Evolutionary conservation across 306 rosid genomes (phyloP), one percentile per base, ranked within the genome.

Genomic region (Ziziphus jujuba): DNA sequence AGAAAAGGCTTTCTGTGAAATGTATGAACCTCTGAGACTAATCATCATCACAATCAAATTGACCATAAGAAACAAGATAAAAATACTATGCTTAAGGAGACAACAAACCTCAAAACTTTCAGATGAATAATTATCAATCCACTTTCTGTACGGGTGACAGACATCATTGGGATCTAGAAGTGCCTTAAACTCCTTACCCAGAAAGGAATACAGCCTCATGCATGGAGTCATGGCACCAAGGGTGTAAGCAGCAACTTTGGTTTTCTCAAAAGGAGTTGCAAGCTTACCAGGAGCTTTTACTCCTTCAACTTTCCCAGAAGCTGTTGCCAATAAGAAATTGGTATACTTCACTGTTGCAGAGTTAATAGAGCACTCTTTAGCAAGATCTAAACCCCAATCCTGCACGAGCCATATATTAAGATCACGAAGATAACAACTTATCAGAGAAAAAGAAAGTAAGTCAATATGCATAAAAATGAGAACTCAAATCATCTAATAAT

Each of bases 241-340:
- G 61, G 95, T 85, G 77, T 95, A 95, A 61, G 99, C 99, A 72
- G 97, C 91, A 66, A 95, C 84, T 84, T 91, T 91, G 54, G 97
- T 95, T 84, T 87, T 87, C 88, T 95, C 99, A 77, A 95, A 95
- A 20, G 99, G 99, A 61, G 99, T 95, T 63, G 97, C 99, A 57
- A 91, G 91, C 85, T 88, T 95, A 77, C 87, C 97, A 59, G 87
- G 91, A 73, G 89, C 91, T 79, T 90, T 87, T 14, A 82, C 83
- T 63, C 95, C 97, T 84, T 85, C 97, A 61, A 88, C 89, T 77
- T 88, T 91, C 74, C 99, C 99, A 58, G 96, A 91, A 51, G 97
- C 97, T 25, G 99, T 90, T 82, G 91, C 97, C 86, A 87, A 83
- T 77, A 95, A 77, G 82, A 95, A 95, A 38, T 91, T 89, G 9